Percentiles rank a stretch among this genome's conserved stretches.
Conservation (phyloP, 2,329 filamentous ascomycete species). For the Exophiala xenobiotica region DNA sequence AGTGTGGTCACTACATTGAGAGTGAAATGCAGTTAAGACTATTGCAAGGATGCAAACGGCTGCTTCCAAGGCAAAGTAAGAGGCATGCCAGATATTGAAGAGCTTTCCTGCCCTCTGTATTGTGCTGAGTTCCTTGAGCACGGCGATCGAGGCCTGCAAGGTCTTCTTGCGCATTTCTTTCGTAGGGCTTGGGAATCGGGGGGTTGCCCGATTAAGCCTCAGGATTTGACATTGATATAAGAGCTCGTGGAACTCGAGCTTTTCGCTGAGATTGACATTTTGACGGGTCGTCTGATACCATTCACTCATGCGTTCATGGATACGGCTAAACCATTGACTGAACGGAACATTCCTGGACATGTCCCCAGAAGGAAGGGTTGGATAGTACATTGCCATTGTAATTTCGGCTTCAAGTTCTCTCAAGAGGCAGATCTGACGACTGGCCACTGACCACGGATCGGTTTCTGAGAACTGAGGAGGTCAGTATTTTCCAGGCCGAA, state of each 20-base stretch:
- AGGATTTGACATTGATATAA: constrained; percentile 14
- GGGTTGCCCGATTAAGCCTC: constrained; percentile 16
- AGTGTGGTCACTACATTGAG: background rate
- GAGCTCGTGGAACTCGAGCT: constrained; percentile 18
- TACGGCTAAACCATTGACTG: constrained; percentile 2
- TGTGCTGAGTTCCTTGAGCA: constrained; percentile 12
- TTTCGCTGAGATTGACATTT: constrained; percentile 14
- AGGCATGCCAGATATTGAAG: constrained; percentile 20
- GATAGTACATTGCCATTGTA: constrained; percentile 11
- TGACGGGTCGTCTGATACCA: constrained; percentile 13
- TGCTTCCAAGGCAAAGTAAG: constrained; percentile 10
- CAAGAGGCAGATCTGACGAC: constrained; percentile 9
- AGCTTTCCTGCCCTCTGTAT: constrained; percentile 15
- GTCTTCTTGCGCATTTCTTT: constrained; percentile 12
- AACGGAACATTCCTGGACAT: constrained; percentile 1
- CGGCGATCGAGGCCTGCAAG: constrained; percentile 8
- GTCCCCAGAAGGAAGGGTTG: background rate
- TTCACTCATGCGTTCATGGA: constrained; percentile 5
- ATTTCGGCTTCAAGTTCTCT: constrained; percentile 14
- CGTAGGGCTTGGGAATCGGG: constrained; percentile 5
- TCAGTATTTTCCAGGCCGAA: no score
- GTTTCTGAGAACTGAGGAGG: constrained; percentile 15
- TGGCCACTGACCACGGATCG: constrained; percentile 8
- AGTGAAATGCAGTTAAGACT: constrained; percentile 3
- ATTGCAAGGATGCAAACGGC: constrained; percentile 4